A percentile compares a stretch with the other conserved stretches of the same genome.
These are phyloP conservation scores for Tephrocybe sp. DNA, from an alignment of 768 basidiomycete species.

Conservation along the genomic window DNA sequence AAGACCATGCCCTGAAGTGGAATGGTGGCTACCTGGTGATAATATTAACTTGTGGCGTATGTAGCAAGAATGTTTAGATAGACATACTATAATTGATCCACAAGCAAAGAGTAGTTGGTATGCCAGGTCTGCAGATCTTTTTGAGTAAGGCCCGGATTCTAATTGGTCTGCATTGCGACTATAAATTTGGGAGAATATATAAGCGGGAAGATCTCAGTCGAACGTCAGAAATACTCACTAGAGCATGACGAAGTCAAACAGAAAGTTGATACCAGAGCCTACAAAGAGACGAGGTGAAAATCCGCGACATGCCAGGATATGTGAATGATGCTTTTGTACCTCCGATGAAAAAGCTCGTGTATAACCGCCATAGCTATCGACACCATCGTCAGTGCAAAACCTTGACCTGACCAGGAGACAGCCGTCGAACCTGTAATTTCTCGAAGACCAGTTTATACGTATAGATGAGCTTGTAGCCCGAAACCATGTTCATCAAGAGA, in stretches of 20 bases:
- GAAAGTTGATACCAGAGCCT: constrained; percentile 49
- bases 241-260: constrained; percentile 71
- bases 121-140: constrained; percentile 70
- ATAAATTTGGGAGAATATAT: constrained; percentile 2
- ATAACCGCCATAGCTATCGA: constrained; percentile 66
- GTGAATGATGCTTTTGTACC: constrained; percentile 32
- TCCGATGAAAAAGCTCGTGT: constrained; percentile 73
- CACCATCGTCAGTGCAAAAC: background rate
- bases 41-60: background rate
- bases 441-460: constrained; percentile 38
- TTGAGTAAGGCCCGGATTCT: constrained; percentile 56
- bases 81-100: constrained; percentile 57
- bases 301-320: background rate
- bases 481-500: constrained; percentile 50
- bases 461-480: constrained; percentile 55
- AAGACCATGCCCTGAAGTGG: constrained; percentile 59
- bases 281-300: background rate
- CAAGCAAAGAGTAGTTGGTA: constrained; percentile 66
- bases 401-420: background rate
- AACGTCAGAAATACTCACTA: constrained; percentile 44
- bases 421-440: constrained; percentile 48
- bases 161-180: constrained; percentile 68
- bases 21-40: constrained; percentile 43
- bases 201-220: background rate
- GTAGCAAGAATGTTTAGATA: background rate